These are phyloP conservation scores for Gymnopilus dilepis DNA, from an alignment of 768 basidiomycete species.

Conservation along the genomic window DNA sequence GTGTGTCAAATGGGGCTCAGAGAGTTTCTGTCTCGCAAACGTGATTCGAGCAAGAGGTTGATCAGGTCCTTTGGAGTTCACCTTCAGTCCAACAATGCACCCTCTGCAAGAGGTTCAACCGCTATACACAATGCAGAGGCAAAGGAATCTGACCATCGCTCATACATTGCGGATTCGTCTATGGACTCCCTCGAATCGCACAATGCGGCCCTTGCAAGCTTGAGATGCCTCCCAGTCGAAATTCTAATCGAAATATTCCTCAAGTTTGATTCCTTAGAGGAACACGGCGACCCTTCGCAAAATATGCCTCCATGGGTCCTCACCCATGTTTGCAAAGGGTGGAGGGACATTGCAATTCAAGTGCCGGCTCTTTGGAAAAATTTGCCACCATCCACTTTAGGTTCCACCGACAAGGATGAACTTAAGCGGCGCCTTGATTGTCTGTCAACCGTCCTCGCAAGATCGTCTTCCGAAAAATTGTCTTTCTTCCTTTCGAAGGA, in stretches of 20 bases:
- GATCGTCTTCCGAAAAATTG: slow-evolving; percentile 14
- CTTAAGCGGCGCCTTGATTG: slow-evolving; percentile 7
- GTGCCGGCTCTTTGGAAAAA: slow-evolving; percentile 10
- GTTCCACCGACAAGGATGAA: neutral
- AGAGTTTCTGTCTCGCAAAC: slow-evolving; percentile 5
- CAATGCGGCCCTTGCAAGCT: slow-evolving; percentile 10
- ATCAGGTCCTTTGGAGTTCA: slow-evolving; percentile 1
- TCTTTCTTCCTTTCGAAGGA: slow-evolving; percentile 18
- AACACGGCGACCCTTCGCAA: neutral
- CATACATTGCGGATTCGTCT: neutral
- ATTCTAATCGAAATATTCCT: slow-evolving; percentile 23
- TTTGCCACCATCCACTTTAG: slow-evolving; percentile 9
- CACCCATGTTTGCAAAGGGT: slow-evolving; percentile 16
- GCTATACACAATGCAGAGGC: slow-evolving; percentile 7
- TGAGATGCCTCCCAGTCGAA: slow-evolving; percentile 20
- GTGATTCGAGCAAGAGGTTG: neutral
- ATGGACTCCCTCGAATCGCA: slow-evolving; percentile 7
- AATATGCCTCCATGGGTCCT: slow-evolving; percentile 16
- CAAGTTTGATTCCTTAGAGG: neutral
- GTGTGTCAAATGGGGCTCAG: too few species aligned
- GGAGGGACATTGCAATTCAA: slow-evolving; percentile 12
- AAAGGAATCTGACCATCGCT: neutral
- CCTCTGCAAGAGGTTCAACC: slow-evolving; percentile 14
- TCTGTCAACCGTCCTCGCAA: slow-evolving; percentile 13
- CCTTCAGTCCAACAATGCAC: slow-evolving; percentile 19